Conservation (phyloP, 805 yeast genomes). For the Monosporozyma yasuniensis region DNA sequence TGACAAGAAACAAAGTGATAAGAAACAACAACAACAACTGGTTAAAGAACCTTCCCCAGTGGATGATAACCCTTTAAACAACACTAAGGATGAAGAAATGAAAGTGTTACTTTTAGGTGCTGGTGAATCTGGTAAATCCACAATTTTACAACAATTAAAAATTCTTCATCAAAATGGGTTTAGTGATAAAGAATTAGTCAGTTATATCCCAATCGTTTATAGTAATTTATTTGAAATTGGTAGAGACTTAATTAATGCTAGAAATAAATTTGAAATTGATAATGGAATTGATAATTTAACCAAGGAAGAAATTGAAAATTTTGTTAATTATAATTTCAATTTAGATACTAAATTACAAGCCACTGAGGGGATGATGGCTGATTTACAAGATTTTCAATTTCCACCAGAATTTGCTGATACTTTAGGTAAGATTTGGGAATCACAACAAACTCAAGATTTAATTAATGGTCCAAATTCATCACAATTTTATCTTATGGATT, state of each 20-base stretch:
- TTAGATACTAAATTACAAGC: neutral
- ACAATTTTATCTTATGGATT: constrained; percentile 76
- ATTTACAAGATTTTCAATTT: constrained; percentile 25
- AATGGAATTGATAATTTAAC: constrained; percentile 20
- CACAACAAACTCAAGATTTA: constrained; percentile 50
- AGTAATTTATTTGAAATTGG: constrained; percentile 72
- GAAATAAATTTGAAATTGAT: constrained; percentile 38
- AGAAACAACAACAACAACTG: neutral
- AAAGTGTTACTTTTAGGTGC: constrained; percentile 78
- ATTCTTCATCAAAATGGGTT: constrained; percentile 30
- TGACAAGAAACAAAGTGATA: neutral
- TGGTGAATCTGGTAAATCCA: constrained; percentile 43
- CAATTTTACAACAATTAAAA: constrained; percentile 34
- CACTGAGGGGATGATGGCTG: neutral
- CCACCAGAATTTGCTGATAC: constrained; percentile 40
- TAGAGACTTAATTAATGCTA: constrained; percentile 58
- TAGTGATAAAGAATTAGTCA: constrained; percentile 49
- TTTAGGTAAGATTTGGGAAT: constrained; percentile 45
- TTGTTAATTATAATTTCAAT: constrained; percentile 5
- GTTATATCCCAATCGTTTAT: constrained; percentile 71
- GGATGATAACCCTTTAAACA: neutral
- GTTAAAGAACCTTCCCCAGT: neutral
- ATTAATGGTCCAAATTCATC: constrained; percentile 48
- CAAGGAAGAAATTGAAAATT: constrained; percentile 9
- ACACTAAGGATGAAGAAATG: constrained; percentile 12